Percentiles rank a stretch among this genome's conserved stretches.
Evolutionary conservation across 495 filamentous ascomycete genomes (phyloP).

Genomic region (Tuber microsphaerosporum): DNA sequence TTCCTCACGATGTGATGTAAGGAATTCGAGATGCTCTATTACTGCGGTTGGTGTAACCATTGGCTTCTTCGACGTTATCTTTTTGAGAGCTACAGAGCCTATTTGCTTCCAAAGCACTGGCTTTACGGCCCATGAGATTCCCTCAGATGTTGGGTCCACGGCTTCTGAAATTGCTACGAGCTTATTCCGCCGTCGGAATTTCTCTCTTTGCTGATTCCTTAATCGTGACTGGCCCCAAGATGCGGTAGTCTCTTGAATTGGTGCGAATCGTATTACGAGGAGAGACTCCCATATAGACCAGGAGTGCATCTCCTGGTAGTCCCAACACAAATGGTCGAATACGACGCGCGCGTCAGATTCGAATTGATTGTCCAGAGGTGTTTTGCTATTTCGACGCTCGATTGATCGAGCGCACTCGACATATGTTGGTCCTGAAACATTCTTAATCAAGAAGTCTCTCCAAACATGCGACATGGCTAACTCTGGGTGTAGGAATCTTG

Average conservation of each 20-base stretch:
- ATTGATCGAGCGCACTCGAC: constrained; percentile 21
- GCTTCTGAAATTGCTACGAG: constrained; percentile 16
- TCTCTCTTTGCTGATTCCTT: neutral
- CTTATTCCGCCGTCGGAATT: neutral
- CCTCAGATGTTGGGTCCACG: constrained; percentile 8
- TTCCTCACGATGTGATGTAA: constrained; percentile 6
- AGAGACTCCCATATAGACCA: constrained; percentile 14
- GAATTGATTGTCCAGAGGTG: neutral
- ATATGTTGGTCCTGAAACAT: constrained; percentile 3
- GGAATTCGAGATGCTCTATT: constrained; percentile 11
- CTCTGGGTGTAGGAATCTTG: constrained; percentile 23
- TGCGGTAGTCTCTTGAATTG: constrained; percentile 1
- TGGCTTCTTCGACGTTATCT: neutral
- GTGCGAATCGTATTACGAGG: constrained; percentile 13
- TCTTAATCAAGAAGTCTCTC: constrained; percentile 6
- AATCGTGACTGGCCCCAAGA: neutral
- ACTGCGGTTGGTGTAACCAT: constrained; percentile 17
- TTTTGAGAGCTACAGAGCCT: constrained; percentile 10
- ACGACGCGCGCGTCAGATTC: constrained; percentile 20
- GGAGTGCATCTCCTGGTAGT: constrained; percentile 13
- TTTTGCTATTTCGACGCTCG: constrained; percentile 12
- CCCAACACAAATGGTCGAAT: constrained; percentile 28
- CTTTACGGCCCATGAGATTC: constrained; percentile 34
- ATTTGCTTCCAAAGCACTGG: constrained; percentile 17
- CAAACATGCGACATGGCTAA: constrained; percentile 18